These are phyloP conservation scores for Linnemannia exigua DNA, from an alignment of 192 early-diverging fungal genomes.

Conservation along the genomic window DNA sequence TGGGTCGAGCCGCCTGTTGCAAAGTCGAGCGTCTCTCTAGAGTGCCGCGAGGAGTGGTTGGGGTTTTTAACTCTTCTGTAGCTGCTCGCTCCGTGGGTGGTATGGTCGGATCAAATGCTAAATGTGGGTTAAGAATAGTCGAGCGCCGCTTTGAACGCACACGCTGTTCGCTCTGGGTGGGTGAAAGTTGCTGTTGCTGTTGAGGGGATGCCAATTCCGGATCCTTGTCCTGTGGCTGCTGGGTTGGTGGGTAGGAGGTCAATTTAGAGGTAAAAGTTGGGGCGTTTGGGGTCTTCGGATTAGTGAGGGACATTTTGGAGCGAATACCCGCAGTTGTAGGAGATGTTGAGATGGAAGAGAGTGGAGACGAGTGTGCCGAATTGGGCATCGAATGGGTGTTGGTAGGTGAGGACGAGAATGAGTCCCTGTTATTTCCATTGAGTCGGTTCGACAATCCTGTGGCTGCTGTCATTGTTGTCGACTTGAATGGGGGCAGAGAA, in stretches of 20 bases:
- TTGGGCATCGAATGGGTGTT: slow-evolving; percentile 32
- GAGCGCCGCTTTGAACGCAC: slow-evolving; percentile 17
- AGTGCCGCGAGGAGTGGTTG: slow-evolving; percentile 1
- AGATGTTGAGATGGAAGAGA: slow-evolving; percentile 18
- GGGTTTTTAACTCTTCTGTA: not conserved
- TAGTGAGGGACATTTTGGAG: not conserved
- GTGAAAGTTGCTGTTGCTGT: slow-evolving; percentile 7
- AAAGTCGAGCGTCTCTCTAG: slow-evolving; percentile 24
- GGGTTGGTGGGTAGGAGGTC: not conserved
- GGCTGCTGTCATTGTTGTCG: not conserved
- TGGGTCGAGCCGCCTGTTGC: not conserved
- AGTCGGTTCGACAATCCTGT: not conserved
- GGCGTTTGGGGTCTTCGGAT: slow-evolving; percentile 18
- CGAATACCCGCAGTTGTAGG: slow-evolving; percentile 15
- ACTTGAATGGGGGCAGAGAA: not conserved
- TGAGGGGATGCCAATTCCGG: not conserved
- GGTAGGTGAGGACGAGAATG: slow-evolving; percentile 31
- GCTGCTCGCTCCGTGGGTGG: slow-evolving; percentile 18
- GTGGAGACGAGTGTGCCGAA: slow-evolving; percentile 34
- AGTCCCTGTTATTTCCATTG: slow-evolving; percentile 10
- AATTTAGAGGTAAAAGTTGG: not conserved
- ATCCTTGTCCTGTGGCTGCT: not conserved
- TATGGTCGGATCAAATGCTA: slow-evolving; percentile 45
- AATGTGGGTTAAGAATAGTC: slow-evolving; percentile 28
- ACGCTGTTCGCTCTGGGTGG: not conserved